These are phyloP conservation scores for Elaeagnus macrophylla DNA, from an alignment of 306 rosid genomes.

Conservation along the genomic window DNA sequence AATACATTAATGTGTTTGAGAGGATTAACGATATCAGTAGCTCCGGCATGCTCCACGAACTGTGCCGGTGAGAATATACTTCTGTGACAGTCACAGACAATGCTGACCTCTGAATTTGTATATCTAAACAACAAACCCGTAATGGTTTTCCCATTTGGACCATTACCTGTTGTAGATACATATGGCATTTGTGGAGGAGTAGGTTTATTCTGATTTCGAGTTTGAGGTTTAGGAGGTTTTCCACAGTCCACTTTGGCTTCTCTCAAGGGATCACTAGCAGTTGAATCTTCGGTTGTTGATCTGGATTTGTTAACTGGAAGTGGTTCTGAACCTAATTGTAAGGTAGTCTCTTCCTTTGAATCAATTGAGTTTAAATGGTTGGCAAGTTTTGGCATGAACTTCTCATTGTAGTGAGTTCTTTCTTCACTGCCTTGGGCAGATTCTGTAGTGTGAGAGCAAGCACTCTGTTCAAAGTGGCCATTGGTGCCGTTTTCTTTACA, in stretches of 20 bases:
- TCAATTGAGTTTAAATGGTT: background rate
- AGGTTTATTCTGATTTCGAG: background rate
- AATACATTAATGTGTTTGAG: slow-evolving; percentile 60
- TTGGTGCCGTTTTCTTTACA: slow-evolving; percentile 13
- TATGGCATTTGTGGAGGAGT: slow-evolving; percentile 51
- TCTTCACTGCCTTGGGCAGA: slow-evolving; percentile 4
- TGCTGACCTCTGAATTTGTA: slow-evolving; percentile 53
- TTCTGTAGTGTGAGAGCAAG: slow-evolving; percentile 20
- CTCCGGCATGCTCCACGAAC: slow-evolving; percentile 90
- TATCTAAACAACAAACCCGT: slow-evolving; percentile 56
- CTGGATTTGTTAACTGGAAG: slow-evolving; percentile 10
- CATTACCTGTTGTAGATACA: slow-evolving; percentile 58
- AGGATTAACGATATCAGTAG: slow-evolving; percentile 52
- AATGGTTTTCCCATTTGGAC: slow-evolving; percentile 58
- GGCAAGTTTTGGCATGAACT: background rate
- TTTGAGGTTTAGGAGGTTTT: slow-evolving; percentile 34
- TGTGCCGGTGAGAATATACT: slow-evolving; percentile 68
- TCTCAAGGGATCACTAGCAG: slow-evolving; percentile 6
- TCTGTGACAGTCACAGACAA: slow-evolving; percentile 86
- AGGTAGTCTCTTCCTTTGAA: slow-evolving; percentile 12
- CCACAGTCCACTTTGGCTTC: slow-evolving; percentile 16
- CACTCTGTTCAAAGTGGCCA: slow-evolving; percentile 25
- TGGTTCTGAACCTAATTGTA: slow-evolving; percentile 1
- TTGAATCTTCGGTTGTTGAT: background rate
- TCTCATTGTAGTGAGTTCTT: background rate